phyloP scores from a whole-genome alignment of 176 grass and related monocot genomes.

The Typha latifolia region DNA sequence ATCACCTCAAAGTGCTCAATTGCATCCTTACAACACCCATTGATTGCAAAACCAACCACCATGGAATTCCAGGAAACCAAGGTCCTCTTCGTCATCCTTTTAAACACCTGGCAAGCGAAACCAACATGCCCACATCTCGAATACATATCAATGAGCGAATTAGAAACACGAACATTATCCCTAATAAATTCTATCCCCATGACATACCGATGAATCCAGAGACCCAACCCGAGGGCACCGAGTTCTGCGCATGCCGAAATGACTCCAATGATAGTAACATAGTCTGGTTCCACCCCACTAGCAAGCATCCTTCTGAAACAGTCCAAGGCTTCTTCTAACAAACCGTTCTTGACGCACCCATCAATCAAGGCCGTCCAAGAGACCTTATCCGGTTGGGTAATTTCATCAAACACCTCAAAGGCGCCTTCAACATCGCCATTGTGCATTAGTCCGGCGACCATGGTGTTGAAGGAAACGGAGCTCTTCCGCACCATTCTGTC shows the following conservation, averaged over 20 bases:
- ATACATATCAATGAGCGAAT: slow-evolving; percentile 67
- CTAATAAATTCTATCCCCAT: slow-evolving; percentile 2
- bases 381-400: slow-evolving; percentile 41
- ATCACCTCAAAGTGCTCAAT: slow-evolving; percentile 53
- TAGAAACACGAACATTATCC: slow-evolving; percentile 35
- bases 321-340: slow-evolving; percentile 44
- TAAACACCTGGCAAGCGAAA: slow-evolving; percentile 50
- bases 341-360: slow-evolving; percentile 44
- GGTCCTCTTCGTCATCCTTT: slow-evolving; percentile 30
- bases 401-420: slow-evolving; percentile 41
- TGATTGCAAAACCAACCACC: slow-evolving; percentile 37
- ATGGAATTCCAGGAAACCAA: slow-evolving; percentile 60
- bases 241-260: slow-evolving; percentile 43
- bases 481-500: slow-evolving; percentile 37
- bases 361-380: slow-evolving; percentile 68
- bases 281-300: slow-evolving; percentile 30
- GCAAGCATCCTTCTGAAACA: slow-evolving; percentile 43
- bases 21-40: slow-evolving; percentile 27
- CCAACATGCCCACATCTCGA: slow-evolving; percentile 44
- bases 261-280: slow-evolving; percentile 38
- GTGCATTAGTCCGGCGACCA: slow-evolving; percentile 51
- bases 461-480: slow-evolving; percentile 47
- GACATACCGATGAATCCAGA: slow-evolving; percentile 52
- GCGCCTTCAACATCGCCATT: slow-evolving; percentile 33
- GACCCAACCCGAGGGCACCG: slow-evolving; percentile 40